phyloP scores from a whole-genome alignment of 805 yeast genomes.

The Ogataea haglerorum region DNA sequence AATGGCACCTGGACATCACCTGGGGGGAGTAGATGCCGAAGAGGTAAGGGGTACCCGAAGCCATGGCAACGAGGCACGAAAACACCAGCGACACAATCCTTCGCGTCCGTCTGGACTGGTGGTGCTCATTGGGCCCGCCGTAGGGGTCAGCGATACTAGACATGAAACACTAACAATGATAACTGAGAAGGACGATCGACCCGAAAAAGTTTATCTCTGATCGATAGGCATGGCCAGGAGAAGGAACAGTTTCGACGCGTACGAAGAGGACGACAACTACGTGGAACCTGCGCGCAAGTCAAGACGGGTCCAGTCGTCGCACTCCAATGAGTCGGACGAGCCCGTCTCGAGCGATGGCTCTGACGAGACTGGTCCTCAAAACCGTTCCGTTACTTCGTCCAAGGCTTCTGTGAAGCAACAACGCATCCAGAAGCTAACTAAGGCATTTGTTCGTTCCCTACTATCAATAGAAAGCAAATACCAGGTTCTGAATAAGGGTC shows the following conservation, averaged over 20 bases:
- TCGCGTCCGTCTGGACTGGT: neutral
- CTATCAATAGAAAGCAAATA: slow-evolving; percentile 28
- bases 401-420: slow-evolving; percentile 12
- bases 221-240: slow-evolving; percentile 5
- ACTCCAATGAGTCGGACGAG: neutral
- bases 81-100: slow-evolving; percentile 12
- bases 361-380: slow-evolving; percentile 3
- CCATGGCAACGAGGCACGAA: slow-evolving; percentile 34
- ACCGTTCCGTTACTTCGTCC: slow-evolving; percentile 3
- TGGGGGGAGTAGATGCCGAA: slow-evolving; percentile 79
- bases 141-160: neutral
- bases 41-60: slow-evolving; percentile 72
- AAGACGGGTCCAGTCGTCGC: neutral
- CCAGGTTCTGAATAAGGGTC: slow-evolving; percentile 27
- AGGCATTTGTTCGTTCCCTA: slow-evolving; percentile 27
- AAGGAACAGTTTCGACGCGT: slow-evolving; percentile 6
- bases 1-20: slow-evolving; percentile 50
- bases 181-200: slow-evolving; percentile 1
- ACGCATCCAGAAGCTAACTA: slow-evolving; percentile 21
- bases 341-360: slow-evolving; percentile 2
- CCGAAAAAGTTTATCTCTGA: slow-evolving; percentile 1
- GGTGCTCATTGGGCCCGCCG: neutral
- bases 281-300: slow-evolving; percentile 7
- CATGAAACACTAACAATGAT: slow-evolving; percentile 6
- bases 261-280: slow-evolving; percentile 11